These are phyloP conservation scores for Aspergillus carlsbadensis DNA, from an alignment of 495 filamentous ascomycete species.

Conservation along the genomic window DNA sequence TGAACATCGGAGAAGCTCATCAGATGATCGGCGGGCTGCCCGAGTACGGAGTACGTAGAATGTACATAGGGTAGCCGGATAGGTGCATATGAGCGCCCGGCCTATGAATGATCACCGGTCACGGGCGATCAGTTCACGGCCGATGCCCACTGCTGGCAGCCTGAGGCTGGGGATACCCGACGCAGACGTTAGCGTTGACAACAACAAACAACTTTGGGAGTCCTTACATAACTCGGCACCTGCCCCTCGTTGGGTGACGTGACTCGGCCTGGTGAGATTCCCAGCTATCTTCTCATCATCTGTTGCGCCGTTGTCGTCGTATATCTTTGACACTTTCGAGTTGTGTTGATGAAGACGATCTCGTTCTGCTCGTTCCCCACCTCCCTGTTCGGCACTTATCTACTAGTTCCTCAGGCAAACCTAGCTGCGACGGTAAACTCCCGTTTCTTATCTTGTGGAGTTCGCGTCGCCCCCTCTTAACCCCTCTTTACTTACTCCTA, in stretches of 20 bases:
- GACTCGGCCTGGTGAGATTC: constrained; percentile 12
- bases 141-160: background rate
- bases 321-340: background rate
- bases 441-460: background rate
- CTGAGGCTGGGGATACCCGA: constrained; percentile 7
- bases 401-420: constrained; percentile 1
- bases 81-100: background rate
- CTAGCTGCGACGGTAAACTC: background rate
- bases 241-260: constrained; percentile 15
- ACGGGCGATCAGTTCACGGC: no score
- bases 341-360: background rate
- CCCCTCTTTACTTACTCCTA: background rate
- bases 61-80: no score
- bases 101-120: constrained; percentile 4
- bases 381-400: background rate
- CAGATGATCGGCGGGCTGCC: no score
- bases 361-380: background rate
- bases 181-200: background rate
- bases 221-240: constrained; percentile 15
- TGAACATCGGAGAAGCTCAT: no score
- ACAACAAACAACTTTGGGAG: background rate
- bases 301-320: background rate
- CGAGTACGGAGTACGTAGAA: no score
- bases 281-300: background rate
- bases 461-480: background rate